These are phyloP conservation scores for Salix suchowensis DNA, from an alignment of 345 rosid genomes.

Conservation along the genomic window DNA sequence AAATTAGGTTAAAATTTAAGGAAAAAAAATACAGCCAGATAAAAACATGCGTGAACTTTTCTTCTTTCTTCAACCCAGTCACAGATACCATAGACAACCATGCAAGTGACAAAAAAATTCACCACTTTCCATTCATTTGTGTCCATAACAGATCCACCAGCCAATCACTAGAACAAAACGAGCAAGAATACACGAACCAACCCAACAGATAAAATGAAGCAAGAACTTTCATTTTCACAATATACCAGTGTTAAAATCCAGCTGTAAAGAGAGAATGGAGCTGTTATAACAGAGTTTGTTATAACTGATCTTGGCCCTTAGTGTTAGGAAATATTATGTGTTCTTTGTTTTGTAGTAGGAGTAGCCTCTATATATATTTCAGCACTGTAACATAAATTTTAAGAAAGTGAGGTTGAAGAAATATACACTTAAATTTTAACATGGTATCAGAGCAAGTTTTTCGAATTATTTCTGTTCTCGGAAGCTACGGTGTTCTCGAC, in stretches of 20 bases:
- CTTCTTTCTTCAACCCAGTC: background rate
- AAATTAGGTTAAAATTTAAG: slow-evolving; percentile 10
- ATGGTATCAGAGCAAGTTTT: too few relatives aligned
- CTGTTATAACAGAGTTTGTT: too few relatives aligned
- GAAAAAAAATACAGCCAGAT: background rate
- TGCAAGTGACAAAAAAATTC: background rate
- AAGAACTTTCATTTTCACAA: background rate
- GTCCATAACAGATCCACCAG: background rate
- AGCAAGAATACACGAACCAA: background rate
- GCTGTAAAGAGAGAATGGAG: too few relatives aligned
- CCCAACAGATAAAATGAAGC: background rate
- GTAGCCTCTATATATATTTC: too few relatives aligned
- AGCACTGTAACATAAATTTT: too few relatives aligned
- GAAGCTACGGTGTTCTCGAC: too few relatives aligned
- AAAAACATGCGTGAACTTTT: background rate
- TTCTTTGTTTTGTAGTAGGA: too few relatives aligned
- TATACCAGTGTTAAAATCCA: background rate
- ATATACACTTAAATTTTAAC: too few relatives aligned
- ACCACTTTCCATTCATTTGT: background rate
- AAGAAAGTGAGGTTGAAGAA: too few relatives aligned
- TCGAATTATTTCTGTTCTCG: too few relatives aligned
- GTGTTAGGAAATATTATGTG: too few relatives aligned
- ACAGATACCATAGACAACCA: background rate
- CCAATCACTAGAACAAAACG: background rate
- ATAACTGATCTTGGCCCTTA: too few relatives aligned